phyloP scores from a whole-genome alignment of 805 yeast species.

The Lachancea nothofagi region DNA sequence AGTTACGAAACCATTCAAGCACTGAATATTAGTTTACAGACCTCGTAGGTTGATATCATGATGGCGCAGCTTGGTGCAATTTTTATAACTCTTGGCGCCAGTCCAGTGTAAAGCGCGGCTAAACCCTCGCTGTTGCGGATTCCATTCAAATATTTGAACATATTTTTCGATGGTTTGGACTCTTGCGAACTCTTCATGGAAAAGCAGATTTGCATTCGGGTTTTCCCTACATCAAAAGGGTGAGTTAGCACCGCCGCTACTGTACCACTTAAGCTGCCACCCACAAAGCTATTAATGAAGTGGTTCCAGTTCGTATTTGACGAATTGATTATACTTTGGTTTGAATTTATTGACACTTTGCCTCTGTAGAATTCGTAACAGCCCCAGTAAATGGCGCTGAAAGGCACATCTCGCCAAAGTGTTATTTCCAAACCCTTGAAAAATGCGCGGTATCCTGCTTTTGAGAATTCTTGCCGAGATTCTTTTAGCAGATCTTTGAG shows the following conservation, averaged over 20 bases:
- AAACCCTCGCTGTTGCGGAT: slow-evolving; percentile 72
- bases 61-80: slow-evolving; percentile 98
- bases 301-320: slow-evolving; percentile 36
- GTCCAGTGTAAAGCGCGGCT: slow-evolving; percentile 81
- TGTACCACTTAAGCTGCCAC: slow-evolving; percentile 81
- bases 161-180: slow-evolving; percentile 33
- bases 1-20: slow-evolving; percentile 2
- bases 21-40: slow-evolving; percentile 60
- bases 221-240: slow-evolving; percentile 96
- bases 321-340: not conserved
- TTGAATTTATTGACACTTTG: slow-evolving; percentile 15
- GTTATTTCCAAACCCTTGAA: slow-evolving; percentile 86
- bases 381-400: slow-evolving; percentile 92
- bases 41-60: slow-evolving; percentile 92
- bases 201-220: slow-evolving; percentile 70
- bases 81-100: slow-evolving; percentile 79
- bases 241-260: slow-evolving; percentile 84
- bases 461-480: slow-evolving; percentile 43
- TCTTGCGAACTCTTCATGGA: slow-evolving; percentile 9
- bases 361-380: slow-evolving; percentile 58
- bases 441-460: slow-evolving; percentile 56
- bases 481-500: slow-evolving; percentile 48
- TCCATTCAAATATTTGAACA: slow-evolving; percentile 59
- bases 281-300: slow-evolving; percentile 59
- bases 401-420: slow-evolving; percentile 95